Evolutionary conservation across 23 red algal species (phyloP).

Genomic region (Gracilaria gracilis): DNA sequence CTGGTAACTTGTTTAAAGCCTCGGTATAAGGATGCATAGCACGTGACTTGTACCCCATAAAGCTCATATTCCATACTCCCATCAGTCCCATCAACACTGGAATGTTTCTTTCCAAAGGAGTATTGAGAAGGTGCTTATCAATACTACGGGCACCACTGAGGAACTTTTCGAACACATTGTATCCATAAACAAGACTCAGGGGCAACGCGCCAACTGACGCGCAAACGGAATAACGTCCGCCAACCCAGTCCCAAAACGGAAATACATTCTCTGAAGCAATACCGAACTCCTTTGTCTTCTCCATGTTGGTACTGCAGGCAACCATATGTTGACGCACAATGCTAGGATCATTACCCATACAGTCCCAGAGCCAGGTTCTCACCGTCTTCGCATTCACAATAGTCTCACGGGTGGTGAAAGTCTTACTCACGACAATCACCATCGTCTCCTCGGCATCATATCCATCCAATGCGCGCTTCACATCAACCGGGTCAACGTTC

Average conservation of each 20-base stretch:
- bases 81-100: conserved; percentile 94
- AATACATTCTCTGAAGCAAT: conserved; percentile 90
- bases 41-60: conserved; percentile 85
- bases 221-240: conserved; percentile 96
- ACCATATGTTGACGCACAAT: conserved; percentile 90
- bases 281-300: conserved; percentile 86
- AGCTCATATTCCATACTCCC: conserved; percentile 95
- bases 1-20: conserved; percentile 93
- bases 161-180: conserved; percentile 77
- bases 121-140: conserved; percentile 79
- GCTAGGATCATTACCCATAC: conserved; percentile 57
- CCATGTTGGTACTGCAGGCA: conserved; percentile 88
- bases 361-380: conserved; percentile 82
- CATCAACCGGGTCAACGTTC: conserved; percentile 97
- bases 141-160: conserved; percentile 86
- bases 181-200: conserved; percentile 89
- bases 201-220: conserved; percentile 96
- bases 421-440: conserved; percentile 93
- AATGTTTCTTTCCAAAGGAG: conserved; percentile 82
- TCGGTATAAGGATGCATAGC: conserved; percentile 95
- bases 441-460: conserved; percentile 90
- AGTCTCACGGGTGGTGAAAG: conserved; percentile 95
- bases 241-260: conserved; percentile 99
- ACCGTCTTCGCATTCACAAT: conserved; percentile 92
- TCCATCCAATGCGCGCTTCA: conserved; percentile 72